phyloP scores from a whole-genome alignment of 495 filamentous ascomycete genomes.

The Parathielavia appendiculata region DNA sequence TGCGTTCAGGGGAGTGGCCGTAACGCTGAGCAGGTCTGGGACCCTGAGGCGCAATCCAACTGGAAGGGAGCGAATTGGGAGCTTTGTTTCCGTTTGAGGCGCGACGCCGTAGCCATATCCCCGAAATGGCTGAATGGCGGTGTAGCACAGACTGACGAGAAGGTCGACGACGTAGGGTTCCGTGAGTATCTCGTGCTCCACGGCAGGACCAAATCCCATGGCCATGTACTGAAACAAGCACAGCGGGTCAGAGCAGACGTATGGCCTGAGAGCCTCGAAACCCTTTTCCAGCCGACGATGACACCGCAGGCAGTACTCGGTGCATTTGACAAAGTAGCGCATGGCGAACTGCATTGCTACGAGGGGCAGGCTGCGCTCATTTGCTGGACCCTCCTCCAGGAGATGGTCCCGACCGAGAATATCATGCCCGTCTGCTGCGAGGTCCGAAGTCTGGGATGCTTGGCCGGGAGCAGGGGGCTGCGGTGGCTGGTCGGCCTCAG shows the following conservation, averaged over 20 bases:
- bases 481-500: neutral
- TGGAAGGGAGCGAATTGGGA: conserved; percentile 26
- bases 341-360: conserved; percentile 75
- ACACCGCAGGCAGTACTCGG: conserved; percentile 84
- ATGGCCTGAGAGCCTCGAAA: conserved; percentile 86
- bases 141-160: conserved; percentile 76
- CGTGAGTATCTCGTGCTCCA: conserved; percentile 76
- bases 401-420: conserved; percentile 52
- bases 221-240: conserved; percentile 91
- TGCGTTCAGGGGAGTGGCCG: neutral
- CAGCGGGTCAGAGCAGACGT: conserved; percentile 74
- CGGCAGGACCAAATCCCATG: conserved; percentile 77
- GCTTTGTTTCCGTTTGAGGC: neutral
- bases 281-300: conserved; percentile 64
- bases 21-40: conserved; percentile 11
- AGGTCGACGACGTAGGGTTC: conserved; percentile 85
- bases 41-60: conserved; percentile 23
- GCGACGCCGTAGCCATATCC: neutral
- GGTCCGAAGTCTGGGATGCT: neutral
- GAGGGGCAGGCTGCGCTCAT: conserved; percentile 54
- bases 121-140: conserved; percentile 33
- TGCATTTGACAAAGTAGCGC: conserved; percentile 74
- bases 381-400: conserved; percentile 15
- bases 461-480: neutral
- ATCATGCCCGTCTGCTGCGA: conserved; percentile 1